These are phyloP conservation scores for Apophysomyces ossiformis DNA, from an alignment of 371 early-diverging fungal genomes.

Conservation along the genomic window DNA sequence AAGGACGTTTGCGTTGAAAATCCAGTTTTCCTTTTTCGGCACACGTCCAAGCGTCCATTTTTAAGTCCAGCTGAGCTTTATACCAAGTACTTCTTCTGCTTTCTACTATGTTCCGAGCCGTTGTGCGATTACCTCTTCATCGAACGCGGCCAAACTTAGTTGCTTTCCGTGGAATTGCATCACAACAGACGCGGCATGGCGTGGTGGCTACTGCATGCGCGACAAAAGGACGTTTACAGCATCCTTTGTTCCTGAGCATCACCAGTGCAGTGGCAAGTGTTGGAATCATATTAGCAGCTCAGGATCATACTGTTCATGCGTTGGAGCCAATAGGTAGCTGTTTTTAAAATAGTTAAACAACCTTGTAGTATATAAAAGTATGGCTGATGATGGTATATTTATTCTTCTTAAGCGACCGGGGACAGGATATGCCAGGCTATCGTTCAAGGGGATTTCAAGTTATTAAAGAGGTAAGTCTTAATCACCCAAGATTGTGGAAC, in stretches of 20 bases:
- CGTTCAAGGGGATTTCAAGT: conserved; percentile 42
- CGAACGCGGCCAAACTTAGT: conserved; percentile 95
- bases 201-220: neutral
- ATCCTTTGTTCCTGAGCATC: neutral
- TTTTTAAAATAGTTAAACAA: neutral
- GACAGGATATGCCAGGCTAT: conserved; percentile 52
- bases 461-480: conserved; percentile 38
- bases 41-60: neutral
- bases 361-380: neutral
- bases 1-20: no score
- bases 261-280: neutral
- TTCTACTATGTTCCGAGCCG: conserved; percentile 9
- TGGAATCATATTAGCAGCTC: neutral
- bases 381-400: no score
- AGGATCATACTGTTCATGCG: neutral
- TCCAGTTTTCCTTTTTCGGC: no score
- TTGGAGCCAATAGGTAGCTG: neutral
- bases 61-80: conserved; percentile 1
- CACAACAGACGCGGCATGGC: neutral
- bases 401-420: conserved; percentile 29
- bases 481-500: neutral
- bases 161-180: conserved; percentile 62
- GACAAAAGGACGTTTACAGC: neutral
- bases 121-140: conserved; percentile 67
- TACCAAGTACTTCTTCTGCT: neutral